Evolutionary conservation across 2,329 filamentous ascomycete genomes (phyloP).

Genomic region (Colletotrichum cordylinicola): DNA sequence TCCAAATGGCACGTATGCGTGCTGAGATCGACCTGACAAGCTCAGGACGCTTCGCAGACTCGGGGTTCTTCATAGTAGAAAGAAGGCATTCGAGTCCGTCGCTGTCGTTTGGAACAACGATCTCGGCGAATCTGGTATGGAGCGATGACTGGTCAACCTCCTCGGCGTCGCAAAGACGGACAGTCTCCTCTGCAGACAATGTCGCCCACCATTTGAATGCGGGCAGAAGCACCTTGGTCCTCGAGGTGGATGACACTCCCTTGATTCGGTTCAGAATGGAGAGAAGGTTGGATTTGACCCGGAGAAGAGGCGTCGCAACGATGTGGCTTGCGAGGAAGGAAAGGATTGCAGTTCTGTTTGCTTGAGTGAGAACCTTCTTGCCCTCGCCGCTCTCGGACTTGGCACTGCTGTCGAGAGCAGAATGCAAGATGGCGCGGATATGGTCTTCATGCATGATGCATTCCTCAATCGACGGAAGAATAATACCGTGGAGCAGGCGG

Average conservation of each 20-base stretch:
- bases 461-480: conserved; percentile 84
- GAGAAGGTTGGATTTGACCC: conserved; percentile 76
- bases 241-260: conserved; percentile 70
- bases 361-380: conserved; percentile 62
- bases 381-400: conserved; percentile 46
- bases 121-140: conserved; percentile 52
- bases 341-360: conserved; percentile 69
- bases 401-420: conserved; percentile 59
- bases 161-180: conserved; percentile 43
- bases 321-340: conserved; percentile 78
- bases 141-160: conserved; percentile 47
- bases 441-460: conserved; percentile 81
- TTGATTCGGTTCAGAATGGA: conserved; percentile 75
- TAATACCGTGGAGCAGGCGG: conserved; percentile 67
- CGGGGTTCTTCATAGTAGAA: conserved; percentile 47
- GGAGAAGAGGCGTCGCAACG: conserved; percentile 69
- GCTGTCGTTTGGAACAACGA: conserved; percentile 60
- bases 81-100: conserved; percentile 59
- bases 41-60: conserved; percentile 45
- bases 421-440: conserved; percentile 68
- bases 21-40: conserved; percentile 71
- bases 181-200: conserved; percentile 56
- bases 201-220: conserved; percentile 72
- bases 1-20: conserved; percentile 76
- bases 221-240: conserved; percentile 79